A percentile compares a stretch with the other conserved stretches of the same genome.
phyloP scores from a whole-genome alignment of 2,329 filamentous ascomycete species.

The Colletotrichum destructivum region DNA sequence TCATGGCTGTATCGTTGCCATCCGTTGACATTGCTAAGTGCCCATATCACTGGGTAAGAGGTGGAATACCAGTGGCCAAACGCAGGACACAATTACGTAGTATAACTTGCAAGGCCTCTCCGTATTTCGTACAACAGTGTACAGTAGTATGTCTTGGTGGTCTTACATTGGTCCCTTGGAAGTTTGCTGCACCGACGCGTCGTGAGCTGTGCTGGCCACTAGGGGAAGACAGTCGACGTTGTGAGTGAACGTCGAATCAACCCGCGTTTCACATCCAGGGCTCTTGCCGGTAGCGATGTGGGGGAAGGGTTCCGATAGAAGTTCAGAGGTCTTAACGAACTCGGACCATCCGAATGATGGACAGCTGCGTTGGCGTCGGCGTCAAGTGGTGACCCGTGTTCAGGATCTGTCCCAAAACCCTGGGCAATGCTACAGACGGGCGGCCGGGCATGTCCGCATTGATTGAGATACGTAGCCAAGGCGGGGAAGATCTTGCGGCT shows the following conservation, averaged over 20 bases:
- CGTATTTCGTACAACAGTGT: no score
- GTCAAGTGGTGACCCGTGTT: slow-evolving; percentile 12
- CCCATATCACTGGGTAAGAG: background rate
- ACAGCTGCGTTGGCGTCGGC: slow-evolving; percentile 4
- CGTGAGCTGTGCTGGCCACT: slow-evolving; percentile 12
- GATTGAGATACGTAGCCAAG: no score
- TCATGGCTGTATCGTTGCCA: background rate
- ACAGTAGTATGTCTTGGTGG: background rate
- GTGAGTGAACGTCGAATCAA: slow-evolving; percentile 3
- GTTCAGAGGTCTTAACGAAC: slow-evolving; percentile 1
- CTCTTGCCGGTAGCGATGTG: slow-evolving; percentile 31
- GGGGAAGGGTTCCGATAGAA: slow-evolving; percentile 19
- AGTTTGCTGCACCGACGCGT: slow-evolving; percentile 15
- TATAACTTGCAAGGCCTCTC: background rate
- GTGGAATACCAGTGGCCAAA: slow-evolving; percentile 5
- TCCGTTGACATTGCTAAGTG: background rate
- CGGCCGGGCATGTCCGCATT: background rate
- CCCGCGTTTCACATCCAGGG: slow-evolving; percentile 33
- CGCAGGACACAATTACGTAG: background rate
- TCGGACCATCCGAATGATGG: slow-evolving; percentile 14
- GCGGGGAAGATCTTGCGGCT: background rate
- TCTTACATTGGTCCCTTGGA: slow-evolving; percentile 19
- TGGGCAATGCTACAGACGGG: slow-evolving; percentile 7
- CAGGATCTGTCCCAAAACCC: background rate
- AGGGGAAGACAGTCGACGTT: background rate